Percentiles rank a stretch among this genome's conserved stretches.
Conservation (phyloP, 2,329 filamentous ascomycete species). For the Cladosporium cucumerinum region DNA sequence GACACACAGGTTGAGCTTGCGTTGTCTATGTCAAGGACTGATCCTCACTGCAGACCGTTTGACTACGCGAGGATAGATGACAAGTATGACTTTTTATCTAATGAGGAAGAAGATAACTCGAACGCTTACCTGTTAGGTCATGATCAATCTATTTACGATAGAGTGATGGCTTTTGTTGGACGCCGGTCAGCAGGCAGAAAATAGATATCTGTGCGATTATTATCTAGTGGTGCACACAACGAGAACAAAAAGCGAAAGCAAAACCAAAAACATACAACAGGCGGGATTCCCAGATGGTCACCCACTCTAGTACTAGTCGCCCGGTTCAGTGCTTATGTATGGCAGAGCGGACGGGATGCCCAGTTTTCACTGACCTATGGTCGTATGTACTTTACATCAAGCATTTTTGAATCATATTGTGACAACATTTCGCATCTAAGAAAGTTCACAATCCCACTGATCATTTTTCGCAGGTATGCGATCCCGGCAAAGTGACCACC, state of each 20-base stretch:
- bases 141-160: background rate
- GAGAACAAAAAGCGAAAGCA: background rate
- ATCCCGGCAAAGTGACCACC: background rate
- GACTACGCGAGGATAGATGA: background rate
- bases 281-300: background rate
- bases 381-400: background rate
- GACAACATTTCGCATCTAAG: no score
- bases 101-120: background rate
- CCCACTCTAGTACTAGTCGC: background rate
- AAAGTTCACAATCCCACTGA: background rate
- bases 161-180: background rate
- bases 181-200: background rate
- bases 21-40: background rate
- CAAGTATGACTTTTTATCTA: background rate
- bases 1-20: background rate
- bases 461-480: background rate
- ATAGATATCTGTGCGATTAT: background rate
- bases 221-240: background rate
- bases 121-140: background rate
- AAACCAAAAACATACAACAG: background rate
- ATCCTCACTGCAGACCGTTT: background rate
- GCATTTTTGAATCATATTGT: no score
- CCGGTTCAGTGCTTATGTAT: background rate
- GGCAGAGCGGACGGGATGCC: background rate
- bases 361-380: background rate